phyloP scores from a whole-genome alignment of 1,139 yeast genomes.

The Suhomyces coccinellae region DNA sequence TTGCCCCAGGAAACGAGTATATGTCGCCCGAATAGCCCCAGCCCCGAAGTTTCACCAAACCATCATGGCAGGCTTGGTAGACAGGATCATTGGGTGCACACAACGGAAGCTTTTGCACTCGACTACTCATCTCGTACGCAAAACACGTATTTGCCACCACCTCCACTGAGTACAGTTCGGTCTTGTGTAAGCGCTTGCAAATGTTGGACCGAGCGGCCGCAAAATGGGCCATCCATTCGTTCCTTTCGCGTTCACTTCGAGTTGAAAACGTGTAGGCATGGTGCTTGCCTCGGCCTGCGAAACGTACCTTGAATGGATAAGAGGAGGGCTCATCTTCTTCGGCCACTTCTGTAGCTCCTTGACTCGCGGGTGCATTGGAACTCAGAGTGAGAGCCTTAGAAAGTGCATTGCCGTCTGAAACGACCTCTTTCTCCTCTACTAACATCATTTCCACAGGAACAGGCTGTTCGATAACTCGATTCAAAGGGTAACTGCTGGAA shows the following conservation, averaged over 20 bases:
- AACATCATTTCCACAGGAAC: slow-evolving; percentile 60
- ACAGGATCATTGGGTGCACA: slow-evolving; percentile 65
- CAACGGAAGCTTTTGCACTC: slow-evolving; percentile 59
- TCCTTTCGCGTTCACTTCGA: slow-evolving; percentile 53
- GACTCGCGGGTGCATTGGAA: neutral
- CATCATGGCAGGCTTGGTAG: slow-evolving; percentile 43
- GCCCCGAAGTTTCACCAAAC: slow-evolving; percentile 21
- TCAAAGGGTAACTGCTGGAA: slow-evolving; percentile 22
- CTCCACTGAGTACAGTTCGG: slow-evolving; percentile 57
- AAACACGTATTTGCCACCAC: slow-evolving; percentile 62
- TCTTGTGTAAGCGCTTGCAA: slow-evolving; percentile 42
- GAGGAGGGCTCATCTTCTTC: slow-evolving; percentile 30
- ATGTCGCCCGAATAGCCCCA: slow-evolving; percentile 32
- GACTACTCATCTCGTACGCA: slow-evolving; percentile 58
- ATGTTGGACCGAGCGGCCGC: slow-evolving; percentile 55
- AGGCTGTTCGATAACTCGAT: slow-evolving; percentile 55
- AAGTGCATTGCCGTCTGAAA: slow-evolving; percentile 23
- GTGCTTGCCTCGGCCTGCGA: slow-evolving; percentile 47
- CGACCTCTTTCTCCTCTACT: slow-evolving; percentile 46
- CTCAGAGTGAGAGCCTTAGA: slow-evolving; percentile 19
- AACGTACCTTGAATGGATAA: slow-evolving; percentile 44
- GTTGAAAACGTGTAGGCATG: slow-evolving; percentile 57
- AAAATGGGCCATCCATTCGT: slow-evolving; percentile 60
- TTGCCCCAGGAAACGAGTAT: slow-evolving; percentile 25
- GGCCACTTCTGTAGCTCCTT: slow-evolving; percentile 1